Conservation (phyloP, 2,329 filamentous ascomycete species). For the Neurospora sp. region DNA sequence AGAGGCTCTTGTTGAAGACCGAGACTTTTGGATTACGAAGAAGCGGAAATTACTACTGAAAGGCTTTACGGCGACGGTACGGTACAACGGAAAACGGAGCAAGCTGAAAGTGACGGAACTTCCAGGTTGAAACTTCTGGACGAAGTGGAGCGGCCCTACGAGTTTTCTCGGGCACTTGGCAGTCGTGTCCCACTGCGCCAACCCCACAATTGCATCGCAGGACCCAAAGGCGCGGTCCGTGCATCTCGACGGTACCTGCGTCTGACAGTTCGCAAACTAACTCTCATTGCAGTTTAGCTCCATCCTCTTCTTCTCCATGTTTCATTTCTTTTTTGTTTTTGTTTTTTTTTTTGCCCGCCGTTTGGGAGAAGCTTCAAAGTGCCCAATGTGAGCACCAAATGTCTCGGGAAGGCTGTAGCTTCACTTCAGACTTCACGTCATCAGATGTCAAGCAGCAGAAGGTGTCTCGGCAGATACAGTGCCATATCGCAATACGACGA, state of each 20-base stretch:
- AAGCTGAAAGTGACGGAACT: neutral
- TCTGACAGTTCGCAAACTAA: neutral
- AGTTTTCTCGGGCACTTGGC: neutral
- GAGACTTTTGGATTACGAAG: neutral
- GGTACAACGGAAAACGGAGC: neutral
- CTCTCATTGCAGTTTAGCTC: neutral
- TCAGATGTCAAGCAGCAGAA: neutral
- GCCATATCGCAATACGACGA: neutral
- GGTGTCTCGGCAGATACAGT: neutral
- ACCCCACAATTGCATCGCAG: neutral
- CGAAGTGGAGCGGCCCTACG: neutral
- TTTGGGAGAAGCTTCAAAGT: neutral
- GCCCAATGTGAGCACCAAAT: neutral
- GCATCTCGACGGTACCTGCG: neutral
- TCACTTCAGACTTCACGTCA: neutral
- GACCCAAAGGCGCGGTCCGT: neutral
- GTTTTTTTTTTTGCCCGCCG: neutral
- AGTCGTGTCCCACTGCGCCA: neutral
- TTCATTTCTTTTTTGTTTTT: neutral
- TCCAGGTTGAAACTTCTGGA: neutral
- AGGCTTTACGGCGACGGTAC: neutral
- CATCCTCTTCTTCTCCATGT: neutral
- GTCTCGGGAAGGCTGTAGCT: neutral
- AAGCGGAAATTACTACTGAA: neutral
- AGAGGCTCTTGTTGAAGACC: neutral